Evolutionary conservation across 768 basidiomycete species (phyloP).

Genomic region (Termitomyces titanicus): DNA sequence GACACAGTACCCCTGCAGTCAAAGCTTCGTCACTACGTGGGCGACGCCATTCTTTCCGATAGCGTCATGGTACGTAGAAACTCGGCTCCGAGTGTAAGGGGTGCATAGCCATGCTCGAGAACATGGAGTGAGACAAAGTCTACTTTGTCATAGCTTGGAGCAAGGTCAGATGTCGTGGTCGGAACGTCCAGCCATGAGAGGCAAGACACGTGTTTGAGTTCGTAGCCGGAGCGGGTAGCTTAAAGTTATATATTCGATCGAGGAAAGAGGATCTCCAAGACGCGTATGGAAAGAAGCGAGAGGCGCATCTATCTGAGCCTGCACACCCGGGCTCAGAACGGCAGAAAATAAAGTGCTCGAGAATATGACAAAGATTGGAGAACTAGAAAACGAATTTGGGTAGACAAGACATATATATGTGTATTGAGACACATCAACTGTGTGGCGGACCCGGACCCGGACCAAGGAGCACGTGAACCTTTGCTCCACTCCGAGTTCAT

Average conservation of each 20-base stretch:
- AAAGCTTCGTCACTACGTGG: constrained; percentile 14
- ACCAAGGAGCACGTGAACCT: too few relatives aligned
- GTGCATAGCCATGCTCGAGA: constrained; percentile 5
- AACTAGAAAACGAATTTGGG: too few relatives aligned
- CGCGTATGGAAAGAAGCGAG: too few relatives aligned
- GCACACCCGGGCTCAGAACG: too few relatives aligned
- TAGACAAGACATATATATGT: too few relatives aligned
- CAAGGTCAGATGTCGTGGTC: not conserved
- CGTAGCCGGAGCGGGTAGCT: not conserved
- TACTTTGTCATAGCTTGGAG: not conserved
- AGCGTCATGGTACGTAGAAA: constrained; percentile 7
- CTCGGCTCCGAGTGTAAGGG: constrained; percentile 8
- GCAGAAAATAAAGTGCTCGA: too few relatives aligned
- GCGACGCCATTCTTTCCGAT: not conserved
- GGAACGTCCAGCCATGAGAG: not conserved
- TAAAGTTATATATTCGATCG: not conserved
- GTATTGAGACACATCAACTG: too few relatives aligned
- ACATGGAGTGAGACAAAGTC: not conserved
- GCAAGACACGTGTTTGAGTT: not conserved
- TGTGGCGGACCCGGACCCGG: too few relatives aligned
- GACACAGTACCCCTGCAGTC: constrained; percentile 11
- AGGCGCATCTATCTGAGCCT: too few relatives aligned
- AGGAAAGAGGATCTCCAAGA: not conserved
- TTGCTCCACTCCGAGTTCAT: too few relatives aligned
- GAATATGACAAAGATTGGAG: too few relatives aligned